Evolutionary conservation across 2,329 filamentous ascomycete species (phyloP).

Genomic region (Trichoderma koningii): DNA sequence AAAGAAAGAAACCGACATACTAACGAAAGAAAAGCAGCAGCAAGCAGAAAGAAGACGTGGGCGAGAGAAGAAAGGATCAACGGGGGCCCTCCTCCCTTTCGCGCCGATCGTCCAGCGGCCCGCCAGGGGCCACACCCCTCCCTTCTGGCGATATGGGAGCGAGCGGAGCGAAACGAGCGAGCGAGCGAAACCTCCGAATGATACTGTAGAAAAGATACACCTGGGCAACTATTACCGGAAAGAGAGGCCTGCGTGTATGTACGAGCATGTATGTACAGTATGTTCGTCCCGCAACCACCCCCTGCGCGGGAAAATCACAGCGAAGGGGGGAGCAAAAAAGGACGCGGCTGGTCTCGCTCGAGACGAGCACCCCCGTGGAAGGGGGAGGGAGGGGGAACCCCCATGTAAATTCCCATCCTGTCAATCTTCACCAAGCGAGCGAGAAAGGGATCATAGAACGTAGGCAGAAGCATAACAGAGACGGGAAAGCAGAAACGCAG

Average conservation of each 20-base stretch:
- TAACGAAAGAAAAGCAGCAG: not conserved
- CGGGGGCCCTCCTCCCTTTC: not conserved
- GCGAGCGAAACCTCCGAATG: conserved; percentile 2
- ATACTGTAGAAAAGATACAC: too few species aligned
- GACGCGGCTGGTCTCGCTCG: conserved; percentile 22
- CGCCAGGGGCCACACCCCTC: not conserved
- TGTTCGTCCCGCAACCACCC: conserved; percentile 17
- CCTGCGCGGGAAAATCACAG: not conserved
- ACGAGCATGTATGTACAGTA: not conserved
- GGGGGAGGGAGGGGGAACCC: not conserved
- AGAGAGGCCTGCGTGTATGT: too few species aligned
- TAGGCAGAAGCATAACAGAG: not conserved
- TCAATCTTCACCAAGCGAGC: too few species aligned
- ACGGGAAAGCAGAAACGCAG: not conserved
- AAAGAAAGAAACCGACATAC: not conserved
- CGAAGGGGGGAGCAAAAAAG: too few species aligned
- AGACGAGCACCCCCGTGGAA: conserved; percentile 29
- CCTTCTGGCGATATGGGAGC: not conserved
- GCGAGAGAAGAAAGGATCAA: conserved; percentile 6
- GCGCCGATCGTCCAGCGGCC: not conserved
- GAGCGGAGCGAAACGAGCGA: not conserved
- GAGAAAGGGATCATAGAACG: too few species aligned
- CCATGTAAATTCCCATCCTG: too few species aligned
- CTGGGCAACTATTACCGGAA: too few species aligned
- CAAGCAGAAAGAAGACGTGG: not conserved